Percentiles rank a stretch among this genome's conserved stretches.
phyloP scores from a whole-genome alignment of 495 filamentous ascomycete genomes.

The Cryomyces minteri region DNA sequence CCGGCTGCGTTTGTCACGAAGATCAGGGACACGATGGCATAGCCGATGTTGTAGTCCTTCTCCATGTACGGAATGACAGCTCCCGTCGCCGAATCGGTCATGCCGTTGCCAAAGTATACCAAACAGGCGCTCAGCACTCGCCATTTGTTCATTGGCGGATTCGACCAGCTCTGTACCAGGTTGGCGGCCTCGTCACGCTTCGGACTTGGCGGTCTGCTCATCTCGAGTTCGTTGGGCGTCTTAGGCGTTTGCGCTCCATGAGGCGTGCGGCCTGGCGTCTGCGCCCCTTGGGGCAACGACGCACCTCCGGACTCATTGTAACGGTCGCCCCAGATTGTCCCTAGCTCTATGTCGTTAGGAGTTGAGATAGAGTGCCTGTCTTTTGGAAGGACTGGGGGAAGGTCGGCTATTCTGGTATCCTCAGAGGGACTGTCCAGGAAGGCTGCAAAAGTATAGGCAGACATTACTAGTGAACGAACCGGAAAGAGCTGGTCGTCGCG shows the following conservation, averaged over 20 bases:
- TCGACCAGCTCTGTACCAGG: constrained; percentile 29
- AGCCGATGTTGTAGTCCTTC: constrained; percentile 48
- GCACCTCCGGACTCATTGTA: not conserved
- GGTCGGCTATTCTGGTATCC: too few relatives aligned
- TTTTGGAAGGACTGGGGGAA: too few relatives aligned
- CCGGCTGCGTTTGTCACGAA: constrained; percentile 65
- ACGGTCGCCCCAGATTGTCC: not conserved
- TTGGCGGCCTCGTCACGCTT: constrained; percentile 19
- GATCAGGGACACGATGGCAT: constrained; percentile 57
- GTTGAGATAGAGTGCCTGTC: too few relatives aligned
- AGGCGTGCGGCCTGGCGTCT: not conserved
- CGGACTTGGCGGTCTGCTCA: constrained; percentile 28
- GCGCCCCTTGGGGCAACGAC: too few relatives aligned
- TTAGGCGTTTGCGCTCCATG: constrained; percentile 14
- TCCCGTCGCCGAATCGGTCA: constrained; percentile 42
- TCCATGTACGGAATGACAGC: constrained; percentile 64
- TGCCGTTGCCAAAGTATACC: constrained; percentile 20
- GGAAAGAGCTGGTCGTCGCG: too few relatives aligned
- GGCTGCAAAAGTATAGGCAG: too few relatives aligned
- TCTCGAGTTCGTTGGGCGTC: constrained; percentile 34
- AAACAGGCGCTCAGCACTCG: constrained; percentile 25
- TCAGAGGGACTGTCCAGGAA: too few relatives aligned
- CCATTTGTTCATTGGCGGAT: constrained; percentile 33
- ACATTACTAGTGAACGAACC: too few relatives aligned
- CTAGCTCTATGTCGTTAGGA: not conserved